A percentile compares a stretch with the other conserved stretches of the same genome.
phyloP scores from a whole-genome alignment of 352 stramenopile genomes.

The Globisporangium nagaii region DNA sequence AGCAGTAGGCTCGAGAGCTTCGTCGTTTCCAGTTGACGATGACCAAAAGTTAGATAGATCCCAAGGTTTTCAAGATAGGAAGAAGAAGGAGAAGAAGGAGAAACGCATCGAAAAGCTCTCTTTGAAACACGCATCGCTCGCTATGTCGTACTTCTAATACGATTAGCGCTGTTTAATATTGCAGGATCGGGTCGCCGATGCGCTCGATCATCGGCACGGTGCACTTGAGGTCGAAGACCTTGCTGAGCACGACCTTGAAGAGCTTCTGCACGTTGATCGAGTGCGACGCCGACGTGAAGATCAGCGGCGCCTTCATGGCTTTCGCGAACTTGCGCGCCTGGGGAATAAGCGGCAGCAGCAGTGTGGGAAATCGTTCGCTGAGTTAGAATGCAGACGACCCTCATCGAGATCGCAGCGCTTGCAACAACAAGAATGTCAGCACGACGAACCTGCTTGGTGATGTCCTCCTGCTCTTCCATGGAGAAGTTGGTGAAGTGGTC shows the following conservation, averaged over 20 bases:
- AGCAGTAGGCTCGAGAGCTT: conserved; percentile 1
- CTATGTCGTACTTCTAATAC: no score
- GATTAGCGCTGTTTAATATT: conserved; percentile 64
- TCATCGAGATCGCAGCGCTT: no score
- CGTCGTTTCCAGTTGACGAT: no score
- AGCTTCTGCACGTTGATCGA: conserved; percentile 96
- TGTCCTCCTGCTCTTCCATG: conserved; percentile 90
- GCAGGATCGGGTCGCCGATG: conserved; percentile 88
- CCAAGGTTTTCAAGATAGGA: not conserved
- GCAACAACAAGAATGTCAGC: conserved; percentile 13
- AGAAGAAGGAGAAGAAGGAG: not conserved
- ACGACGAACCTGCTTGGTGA: conserved; percentile 92
- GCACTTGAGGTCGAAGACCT: conserved; percentile 93
- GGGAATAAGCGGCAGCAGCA: no score
- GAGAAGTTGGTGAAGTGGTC: conserved; percentile 90
- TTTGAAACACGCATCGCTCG: no score
- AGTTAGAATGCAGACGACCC: no score
- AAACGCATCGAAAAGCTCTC: not conserved
- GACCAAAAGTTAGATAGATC: conserved; percentile 6
- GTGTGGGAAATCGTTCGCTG: not conserved
- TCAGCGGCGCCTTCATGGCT: conserved; percentile 93
- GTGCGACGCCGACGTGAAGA: conserved; percentile 92
- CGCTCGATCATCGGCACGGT: conserved; percentile 91
- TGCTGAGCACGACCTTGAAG: conserved; percentile 93
- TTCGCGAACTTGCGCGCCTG: conserved; percentile 92